A percentile compares a stretch with the other conserved stretches of the same genome.
Evolutionary conservation across 345 rosid genomes (phyloP).

Genomic region (Heritiera littoralis): DNA sequence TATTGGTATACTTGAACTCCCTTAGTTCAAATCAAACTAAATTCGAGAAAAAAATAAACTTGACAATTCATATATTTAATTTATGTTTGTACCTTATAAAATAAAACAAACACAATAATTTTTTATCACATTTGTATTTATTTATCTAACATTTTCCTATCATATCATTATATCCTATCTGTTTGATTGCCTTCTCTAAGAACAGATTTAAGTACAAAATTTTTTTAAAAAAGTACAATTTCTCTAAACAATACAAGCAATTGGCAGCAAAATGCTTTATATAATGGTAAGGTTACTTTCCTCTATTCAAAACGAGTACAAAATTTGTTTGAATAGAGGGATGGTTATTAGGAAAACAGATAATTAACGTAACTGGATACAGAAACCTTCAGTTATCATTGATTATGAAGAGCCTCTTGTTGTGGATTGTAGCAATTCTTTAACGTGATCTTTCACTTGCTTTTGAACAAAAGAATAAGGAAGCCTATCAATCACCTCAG

Average conservation of each 20-base stretch:
- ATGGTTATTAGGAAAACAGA: not conserved
- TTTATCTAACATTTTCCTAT: too few species aligned
- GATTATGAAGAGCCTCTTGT: not conserved
- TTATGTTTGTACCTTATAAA: too few species aligned
- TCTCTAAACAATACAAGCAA: not conserved
- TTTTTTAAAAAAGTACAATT: not conserved
- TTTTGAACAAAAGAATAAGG: conserved; percentile 45
- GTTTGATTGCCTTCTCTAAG: too few species aligned
- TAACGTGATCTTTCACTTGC: conserved; percentile 58
- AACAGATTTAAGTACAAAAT: too few species aligned
- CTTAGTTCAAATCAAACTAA: too few species aligned
- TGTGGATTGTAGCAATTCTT: conserved; percentile 47
- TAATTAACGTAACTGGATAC: not conserved
- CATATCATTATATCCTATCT: too few species aligned
- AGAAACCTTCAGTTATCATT: not conserved
- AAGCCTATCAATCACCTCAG: conserved; percentile 63
- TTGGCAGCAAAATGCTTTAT: not conserved
- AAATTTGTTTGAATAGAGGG: not conserved
- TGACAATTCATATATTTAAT: too few species aligned
- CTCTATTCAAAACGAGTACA: not conserved
- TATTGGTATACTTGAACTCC: too few species aligned
- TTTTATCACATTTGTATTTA: too few species aligned
- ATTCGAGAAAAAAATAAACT: too few species aligned
- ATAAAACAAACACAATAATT: too few species aligned
- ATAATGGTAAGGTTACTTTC: not conserved